Conservation (phyloP, 495 filamentous ascomycete species). For the Hypoxylon cercidicola region DNA sequence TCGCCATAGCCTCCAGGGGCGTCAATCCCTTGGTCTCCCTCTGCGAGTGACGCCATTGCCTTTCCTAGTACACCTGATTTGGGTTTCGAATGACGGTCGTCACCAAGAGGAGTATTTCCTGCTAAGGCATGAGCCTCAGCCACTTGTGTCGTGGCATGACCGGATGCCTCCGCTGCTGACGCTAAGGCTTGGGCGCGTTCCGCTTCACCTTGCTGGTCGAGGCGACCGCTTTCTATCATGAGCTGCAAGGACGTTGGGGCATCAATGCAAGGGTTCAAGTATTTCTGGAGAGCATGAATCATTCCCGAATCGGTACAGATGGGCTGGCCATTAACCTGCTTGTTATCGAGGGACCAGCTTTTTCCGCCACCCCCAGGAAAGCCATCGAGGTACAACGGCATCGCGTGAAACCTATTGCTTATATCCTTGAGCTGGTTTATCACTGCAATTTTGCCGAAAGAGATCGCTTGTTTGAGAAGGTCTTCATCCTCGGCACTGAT, state of each 20-base stretch:
- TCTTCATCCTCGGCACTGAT: slow-evolving; percentile 68
- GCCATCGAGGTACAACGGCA: slow-evolving; percentile 75
- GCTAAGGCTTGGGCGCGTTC: slow-evolving; percentile 46
- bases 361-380: slow-evolving; percentile 66
- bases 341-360: slow-evolving; percentile 71
- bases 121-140: slow-evolving; percentile 42
- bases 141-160: slow-evolving; percentile 8
- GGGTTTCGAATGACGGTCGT: slow-evolving; percentile 41
- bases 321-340: slow-evolving; percentile 40
- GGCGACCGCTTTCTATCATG: slow-evolving; percentile 50
- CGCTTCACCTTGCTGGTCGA: slow-evolving; percentile 47
- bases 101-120: slow-evolving; percentile 51
- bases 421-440: slow-evolving; percentile 69
- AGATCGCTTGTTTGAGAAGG: slow-evolving; percentile 69
- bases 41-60: background rate
- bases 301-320: slow-evolving; percentile 55
- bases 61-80: slow-evolving; percentile 42
- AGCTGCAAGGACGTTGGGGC: slow-evolving; percentile 48
- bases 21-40: slow-evolving; percentile 9
- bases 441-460: slow-evolving; percentile 67
- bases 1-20: slow-evolving; percentile 21
- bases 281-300: slow-evolving; percentile 52
- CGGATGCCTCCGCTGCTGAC: slow-evolving; percentile 27
- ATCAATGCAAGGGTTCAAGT: slow-evolving; percentile 51
- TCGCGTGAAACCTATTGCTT: slow-evolving; percentile 75